phyloP scores from a whole-genome alignment of 805 yeast genomes.

The Debaryomyces maramus region DNA sequence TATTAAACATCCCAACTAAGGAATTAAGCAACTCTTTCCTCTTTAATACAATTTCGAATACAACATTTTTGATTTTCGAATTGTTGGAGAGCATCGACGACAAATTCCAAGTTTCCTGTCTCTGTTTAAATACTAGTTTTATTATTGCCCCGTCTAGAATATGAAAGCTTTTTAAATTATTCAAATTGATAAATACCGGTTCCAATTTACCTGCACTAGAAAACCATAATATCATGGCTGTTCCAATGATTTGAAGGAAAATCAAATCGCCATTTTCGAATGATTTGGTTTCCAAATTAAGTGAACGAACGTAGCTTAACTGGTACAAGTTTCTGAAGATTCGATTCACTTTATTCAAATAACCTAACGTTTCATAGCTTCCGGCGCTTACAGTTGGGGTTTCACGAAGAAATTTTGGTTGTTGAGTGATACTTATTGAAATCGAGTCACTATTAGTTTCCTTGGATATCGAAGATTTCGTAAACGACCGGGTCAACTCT shows the following conservation, averaged over 20 bases:
- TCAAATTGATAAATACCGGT: constrained; percentile 7
- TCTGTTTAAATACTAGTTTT: constrained; percentile 1
- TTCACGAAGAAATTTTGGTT: not conserved
- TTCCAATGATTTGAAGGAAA: constrained; percentile 10
- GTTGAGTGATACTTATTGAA: not conserved
- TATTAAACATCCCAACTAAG: not conserved
- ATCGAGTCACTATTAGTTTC: not conserved
- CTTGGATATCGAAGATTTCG: not conserved
- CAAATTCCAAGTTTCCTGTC: constrained; percentile 1
- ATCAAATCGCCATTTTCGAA: constrained; percentile 6
- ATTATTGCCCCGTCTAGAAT: constrained; percentile 1
- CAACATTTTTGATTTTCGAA: not conserved
- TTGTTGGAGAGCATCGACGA: not conserved
- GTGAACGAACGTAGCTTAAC: constrained; percentile 5
- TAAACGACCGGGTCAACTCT: not conserved
- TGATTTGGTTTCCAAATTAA: constrained; percentile 6
- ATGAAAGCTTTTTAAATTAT: constrained; percentile 5
- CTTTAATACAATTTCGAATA: not conserved
- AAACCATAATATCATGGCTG: constrained; percentile 12
- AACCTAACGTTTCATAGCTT: constrained; percentile 2
- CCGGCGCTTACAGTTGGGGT: constrained; percentile 7
- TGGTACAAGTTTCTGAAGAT: constrained; percentile 12
- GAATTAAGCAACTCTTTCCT: not conserved
- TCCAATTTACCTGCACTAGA: constrained; percentile 1
- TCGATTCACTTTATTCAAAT: constrained; percentile 5